These are phyloP conservation scores for Cadophora sp. DNA, from an alignment of 2,329 filamentous ascomycete species.

Conservation along the genomic window DNA sequence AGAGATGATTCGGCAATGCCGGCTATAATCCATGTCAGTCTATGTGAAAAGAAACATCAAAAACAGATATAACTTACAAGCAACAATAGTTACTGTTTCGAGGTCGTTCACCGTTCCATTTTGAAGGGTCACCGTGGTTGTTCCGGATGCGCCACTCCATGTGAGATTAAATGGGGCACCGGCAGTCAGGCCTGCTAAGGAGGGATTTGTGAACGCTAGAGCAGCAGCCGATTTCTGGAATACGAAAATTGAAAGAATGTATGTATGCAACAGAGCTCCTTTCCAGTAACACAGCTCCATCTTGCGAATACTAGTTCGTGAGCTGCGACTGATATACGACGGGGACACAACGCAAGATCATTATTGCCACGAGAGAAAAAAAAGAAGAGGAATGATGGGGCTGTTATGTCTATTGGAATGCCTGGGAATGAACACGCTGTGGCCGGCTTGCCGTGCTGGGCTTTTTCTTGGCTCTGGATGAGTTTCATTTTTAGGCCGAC, in stretches of 20 bases:
- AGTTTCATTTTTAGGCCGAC: slow-evolving; percentile 13
- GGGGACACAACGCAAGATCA: background rate
- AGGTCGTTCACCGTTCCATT: slow-evolving; percentile 15
- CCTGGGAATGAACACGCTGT: slow-evolving; percentile 9
- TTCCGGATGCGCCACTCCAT: slow-evolving; percentile 23
- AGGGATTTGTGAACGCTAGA: slow-evolving; percentile 19
- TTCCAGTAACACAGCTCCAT: slow-evolving; percentile 9
- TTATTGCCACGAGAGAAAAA: background rate
- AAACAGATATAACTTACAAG: slow-evolving; percentile 14
- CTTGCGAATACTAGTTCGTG: slow-evolving; percentile 1
- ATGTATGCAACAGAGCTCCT: slow-evolving; percentile 1
- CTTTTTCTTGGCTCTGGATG: slow-evolving; percentile 12
- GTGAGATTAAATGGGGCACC: slow-evolving; percentile 21
- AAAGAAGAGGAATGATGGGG: background rate
- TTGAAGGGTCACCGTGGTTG: slow-evolving; percentile 18
- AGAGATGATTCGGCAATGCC: background rate
- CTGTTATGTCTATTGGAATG: slow-evolving; percentile 10
- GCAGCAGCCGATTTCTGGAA: slow-evolving; percentile 9
- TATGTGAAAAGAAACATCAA: background rate
- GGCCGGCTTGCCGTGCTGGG: slow-evolving; percentile 16
- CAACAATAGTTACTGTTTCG: slow-evolving; percentile 9
- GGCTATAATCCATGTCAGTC: background rate
- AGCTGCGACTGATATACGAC: background rate
- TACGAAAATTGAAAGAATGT: slow-evolving; percentile 1
- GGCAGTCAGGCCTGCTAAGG: slow-evolving; percentile 17